phyloP scores from a whole-genome alignment of 2,329 filamentous ascomycete genomes.

The Penicillium crustosum region DNA sequence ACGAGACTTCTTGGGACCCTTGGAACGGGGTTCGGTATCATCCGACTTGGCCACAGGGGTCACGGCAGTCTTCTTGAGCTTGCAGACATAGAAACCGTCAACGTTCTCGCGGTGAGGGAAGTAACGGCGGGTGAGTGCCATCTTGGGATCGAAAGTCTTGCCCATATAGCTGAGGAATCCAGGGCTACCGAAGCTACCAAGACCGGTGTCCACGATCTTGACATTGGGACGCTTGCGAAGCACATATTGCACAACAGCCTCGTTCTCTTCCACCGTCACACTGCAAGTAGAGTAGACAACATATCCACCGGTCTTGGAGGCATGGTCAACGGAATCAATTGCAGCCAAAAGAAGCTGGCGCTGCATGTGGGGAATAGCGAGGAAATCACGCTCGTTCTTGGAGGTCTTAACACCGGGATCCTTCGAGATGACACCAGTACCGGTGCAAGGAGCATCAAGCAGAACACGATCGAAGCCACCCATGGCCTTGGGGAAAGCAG shows the following conservation, averaged over 20 bases:
- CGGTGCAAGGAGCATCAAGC: constrained; percentile 92
- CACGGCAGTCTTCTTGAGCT: constrained; percentile 88
- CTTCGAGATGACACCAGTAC: constrained; percentile 96
- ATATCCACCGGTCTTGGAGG: constrained; percentile 89
- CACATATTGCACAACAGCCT: constrained; percentile 90
- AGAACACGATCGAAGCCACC: constrained; percentile 94
- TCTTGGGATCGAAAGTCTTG: constrained; percentile 83
- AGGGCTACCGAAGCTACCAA: constrained; percentile 80
- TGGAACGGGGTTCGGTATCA: constrained; percentile 27
- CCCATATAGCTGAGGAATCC: constrained; percentile 89
- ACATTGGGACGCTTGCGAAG: constrained; percentile 90
- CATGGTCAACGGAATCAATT: constrained; percentile 91
- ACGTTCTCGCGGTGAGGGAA: constrained; percentile 94
- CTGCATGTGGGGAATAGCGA: constrained; percentile 87
- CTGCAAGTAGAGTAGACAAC: constrained; percentile 96
- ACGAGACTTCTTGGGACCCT: constrained; percentile 20
- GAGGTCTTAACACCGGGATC: constrained; percentile 97
- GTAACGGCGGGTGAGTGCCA: constrained; percentile 80
- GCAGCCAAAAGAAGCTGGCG: constrained; percentile 91
- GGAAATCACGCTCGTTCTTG: constrained; percentile 93
- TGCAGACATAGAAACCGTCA: constrained; percentile 97
- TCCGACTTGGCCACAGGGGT: constrained; percentile 53
- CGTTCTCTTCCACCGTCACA: constrained; percentile 91
- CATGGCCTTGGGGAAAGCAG: constrained; percentile 87
- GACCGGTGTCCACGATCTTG: constrained; percentile 84